Percentiles rank a stretch among this genome's conserved stretches.
Evolutionary conservation across 768 basidiomycete species (phyloP).

Genomic region (Lactarius indigo): DNA sequence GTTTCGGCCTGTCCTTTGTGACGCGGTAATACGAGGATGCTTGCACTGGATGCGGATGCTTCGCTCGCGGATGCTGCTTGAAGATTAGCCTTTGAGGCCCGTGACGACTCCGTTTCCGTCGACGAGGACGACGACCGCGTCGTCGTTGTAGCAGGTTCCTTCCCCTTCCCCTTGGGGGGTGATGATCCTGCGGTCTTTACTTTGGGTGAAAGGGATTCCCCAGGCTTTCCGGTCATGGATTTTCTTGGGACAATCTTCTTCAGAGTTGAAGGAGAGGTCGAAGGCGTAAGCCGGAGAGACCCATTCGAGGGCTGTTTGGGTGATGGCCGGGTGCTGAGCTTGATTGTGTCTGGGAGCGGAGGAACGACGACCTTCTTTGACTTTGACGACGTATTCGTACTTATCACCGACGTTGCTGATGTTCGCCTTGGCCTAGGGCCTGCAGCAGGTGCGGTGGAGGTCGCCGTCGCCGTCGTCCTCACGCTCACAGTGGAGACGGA

Average conservation of each 20-base stretch:
- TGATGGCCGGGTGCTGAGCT: constrained; percentile 8
- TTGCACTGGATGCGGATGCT: constrained; percentile 29
- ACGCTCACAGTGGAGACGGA: constrained; percentile 32
- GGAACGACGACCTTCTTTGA: constrained; percentile 18
- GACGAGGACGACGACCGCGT: constrained; percentile 9
- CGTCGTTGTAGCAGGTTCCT: constrained; percentile 21
- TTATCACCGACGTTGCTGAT: constrained; percentile 19
- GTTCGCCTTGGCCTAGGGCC: constrained; percentile 18
- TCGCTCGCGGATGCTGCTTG: constrained; percentile 8
- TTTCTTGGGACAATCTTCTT: constrained; percentile 25
- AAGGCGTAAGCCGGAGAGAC: constrained; percentile 24
- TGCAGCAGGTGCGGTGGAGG: constrained; percentile 24
- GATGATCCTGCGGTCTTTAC: not conserved
- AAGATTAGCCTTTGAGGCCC: not conserved
- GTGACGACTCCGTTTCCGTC: constrained; percentile 11
- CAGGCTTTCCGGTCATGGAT: constrained; percentile 8
- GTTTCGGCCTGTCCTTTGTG: constrained; percentile 40
- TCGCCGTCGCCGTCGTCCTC: constrained; percentile 30
- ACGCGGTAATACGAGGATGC: constrained; percentile 32
- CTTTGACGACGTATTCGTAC: constrained; percentile 22
- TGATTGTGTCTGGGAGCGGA: constrained; percentile 19
- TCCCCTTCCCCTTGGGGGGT: constrained; percentile 24
- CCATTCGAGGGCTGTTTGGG: constrained; percentile 17
- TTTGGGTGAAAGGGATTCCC: constrained; percentile 17
- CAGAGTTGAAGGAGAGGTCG: constrained; percentile 23